These are phyloP conservation scores for Boletus subparvulus DNA, from an alignment of 768 basidiomycete genomes.

Conservation along the genomic window DNA sequence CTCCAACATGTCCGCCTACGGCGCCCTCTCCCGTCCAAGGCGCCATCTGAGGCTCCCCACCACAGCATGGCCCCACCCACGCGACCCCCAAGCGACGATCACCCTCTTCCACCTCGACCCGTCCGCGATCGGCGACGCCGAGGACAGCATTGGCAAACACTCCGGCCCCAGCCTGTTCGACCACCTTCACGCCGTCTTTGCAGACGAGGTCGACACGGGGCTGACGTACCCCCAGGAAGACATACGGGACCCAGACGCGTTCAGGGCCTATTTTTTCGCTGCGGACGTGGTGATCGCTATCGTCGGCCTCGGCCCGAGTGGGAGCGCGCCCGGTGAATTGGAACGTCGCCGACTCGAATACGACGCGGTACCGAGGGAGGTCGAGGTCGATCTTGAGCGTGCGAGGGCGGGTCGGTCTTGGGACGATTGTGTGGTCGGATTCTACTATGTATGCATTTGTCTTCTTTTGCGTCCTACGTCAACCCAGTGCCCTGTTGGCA, in stretches of 20 bases:
- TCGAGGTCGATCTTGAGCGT: conserved; percentile 38
- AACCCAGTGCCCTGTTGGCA: neutral
- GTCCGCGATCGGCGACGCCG: conserved; percentile 13
- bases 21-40: conserved; percentile 45
- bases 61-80: conserved; percentile 46
- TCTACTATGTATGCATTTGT: conserved; percentile 63
- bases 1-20: conserved; percentile 64
- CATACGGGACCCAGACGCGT: conserved; percentile 49
- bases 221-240: conserved; percentile 85
- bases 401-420: conserved; percentile 55
- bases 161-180: conserved; percentile 49
- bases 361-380: conserved; percentile 4
- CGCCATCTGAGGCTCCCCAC: conserved; percentile 42
- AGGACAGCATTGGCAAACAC: conserved; percentile 10
- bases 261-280: conserved; percentile 75
- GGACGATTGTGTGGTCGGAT: conserved; percentile 72
- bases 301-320: neutral
- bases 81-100: conserved; percentile 17
- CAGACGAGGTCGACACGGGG: conserved; percentile 73
- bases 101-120: conserved; percentile 40
- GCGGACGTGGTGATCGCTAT: conserved; percentile 76
- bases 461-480: too few species aligned
- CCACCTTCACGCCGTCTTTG: conserved; percentile 62
- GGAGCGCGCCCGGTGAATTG: too few species aligned
- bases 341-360: too few species aligned